A percentile compares a stretch with the other conserved stretches of the same genome.
Evolutionary conservation across 1,284 basidiomycete species (phyloP).

Genomic region (Boletus semigastroideus): DNA sequence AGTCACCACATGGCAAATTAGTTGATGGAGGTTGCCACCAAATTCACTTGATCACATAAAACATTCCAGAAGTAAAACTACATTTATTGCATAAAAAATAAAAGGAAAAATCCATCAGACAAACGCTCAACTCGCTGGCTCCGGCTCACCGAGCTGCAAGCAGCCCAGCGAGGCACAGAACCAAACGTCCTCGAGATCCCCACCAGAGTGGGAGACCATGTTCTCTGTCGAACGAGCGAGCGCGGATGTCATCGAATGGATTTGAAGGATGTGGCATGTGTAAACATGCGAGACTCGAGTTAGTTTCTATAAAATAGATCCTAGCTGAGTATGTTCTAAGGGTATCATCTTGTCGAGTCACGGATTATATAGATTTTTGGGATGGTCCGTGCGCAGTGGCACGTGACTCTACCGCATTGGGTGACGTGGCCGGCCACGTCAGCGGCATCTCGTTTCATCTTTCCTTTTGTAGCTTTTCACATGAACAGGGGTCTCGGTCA

Average conservation of each 20-base stretch:
- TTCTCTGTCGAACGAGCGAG: conserved; percentile 78
- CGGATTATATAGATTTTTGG: conserved; percentile 40
- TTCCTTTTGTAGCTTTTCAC: background rate
- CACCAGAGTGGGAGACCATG: conserved; percentile 43
- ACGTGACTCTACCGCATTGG: conserved; percentile 8
- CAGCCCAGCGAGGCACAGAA: conserved; percentile 37
- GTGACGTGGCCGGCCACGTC: background rate
- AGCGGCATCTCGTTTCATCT: background rate
- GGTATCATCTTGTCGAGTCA: conserved; percentile 32
- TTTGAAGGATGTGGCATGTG: conserved; percentile 78
- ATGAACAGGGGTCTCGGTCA: no score
- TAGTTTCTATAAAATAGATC: conserved; percentile 89
- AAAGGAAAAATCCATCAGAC: conserved; percentile 59
- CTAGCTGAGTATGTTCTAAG: conserved; percentile 83
- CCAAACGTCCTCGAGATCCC: conserved; percentile 77
- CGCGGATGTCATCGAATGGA: conserved; percentile 76
- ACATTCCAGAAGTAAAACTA: background rate
- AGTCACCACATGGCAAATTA: no score
- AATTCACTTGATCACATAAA: background rate
- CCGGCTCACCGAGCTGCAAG: conserved; percentile 36
- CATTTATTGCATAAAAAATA: background rate
- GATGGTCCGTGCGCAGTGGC: conserved; percentile 29
- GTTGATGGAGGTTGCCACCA: no score
- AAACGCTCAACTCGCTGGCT: conserved; percentile 67
- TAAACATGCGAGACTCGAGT: conserved; percentile 88